phyloP scores from a whole-genome alignment of 192 early-diverging fungal genomes.

The Gaertneriomyces semiglobifer region DNA sequence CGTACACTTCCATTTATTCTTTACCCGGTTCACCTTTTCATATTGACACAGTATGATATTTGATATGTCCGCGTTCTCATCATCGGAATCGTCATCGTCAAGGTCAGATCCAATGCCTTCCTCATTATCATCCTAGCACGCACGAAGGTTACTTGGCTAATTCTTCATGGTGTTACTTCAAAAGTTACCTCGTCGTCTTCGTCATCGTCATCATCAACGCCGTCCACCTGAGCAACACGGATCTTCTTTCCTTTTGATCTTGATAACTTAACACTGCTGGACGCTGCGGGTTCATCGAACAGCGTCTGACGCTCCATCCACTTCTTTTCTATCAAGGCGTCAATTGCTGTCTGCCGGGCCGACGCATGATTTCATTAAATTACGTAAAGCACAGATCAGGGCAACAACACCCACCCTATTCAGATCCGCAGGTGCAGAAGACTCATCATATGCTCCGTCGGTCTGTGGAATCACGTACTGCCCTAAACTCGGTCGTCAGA shows the following conservation, averaged over 20 bases:
- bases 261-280: too few species aligned
- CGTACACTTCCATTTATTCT: constrained; percentile 99
- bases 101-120: constrained; percentile 56
- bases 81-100: constrained; percentile 47
- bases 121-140: constrained; percentile 29
- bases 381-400: background rate
- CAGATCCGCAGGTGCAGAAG: too few species aligned
- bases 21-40: constrained; percentile 76
- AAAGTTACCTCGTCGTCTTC: constrained; percentile 45
- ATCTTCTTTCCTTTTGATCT: too few species aligned
- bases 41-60: constrained; percentile 48
- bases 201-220: constrained; percentile 43
- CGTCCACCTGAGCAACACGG: constrained; percentile 40
- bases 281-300: too few species aligned
- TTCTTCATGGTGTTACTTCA: background rate
- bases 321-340: constrained; percentile 19
- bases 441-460: constrained; percentile 31
- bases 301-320: background rate
- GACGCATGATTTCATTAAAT: too few species aligned
- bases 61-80: constrained; percentile 28
- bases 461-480: constrained; percentile 32
- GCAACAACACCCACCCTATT: background rate
- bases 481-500: too few species aligned
- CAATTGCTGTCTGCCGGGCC: background rate
- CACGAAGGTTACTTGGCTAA: too few species aligned